These are phyloP conservation scores for Diaporthe batatas DNA, from an alignment of 2,329 filamentous ascomycete genomes.

Conservation along the genomic window DNA sequence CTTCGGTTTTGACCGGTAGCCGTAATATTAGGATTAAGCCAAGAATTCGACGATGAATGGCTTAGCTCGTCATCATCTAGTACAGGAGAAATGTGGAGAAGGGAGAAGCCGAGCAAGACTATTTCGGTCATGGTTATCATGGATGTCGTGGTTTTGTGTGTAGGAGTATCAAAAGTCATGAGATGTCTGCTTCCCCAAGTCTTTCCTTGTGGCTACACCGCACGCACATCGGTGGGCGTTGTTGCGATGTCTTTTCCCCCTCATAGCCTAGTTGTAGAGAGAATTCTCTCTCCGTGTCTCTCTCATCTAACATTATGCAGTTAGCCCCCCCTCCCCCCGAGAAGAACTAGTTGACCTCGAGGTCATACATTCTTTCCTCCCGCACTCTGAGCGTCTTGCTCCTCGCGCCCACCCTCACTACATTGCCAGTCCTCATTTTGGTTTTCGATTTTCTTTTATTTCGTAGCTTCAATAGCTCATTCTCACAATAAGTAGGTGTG, in stretches of 20 bases:
- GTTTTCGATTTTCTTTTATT: neutral
- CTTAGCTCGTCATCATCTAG: conserved; percentile 4
- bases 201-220: neutral
- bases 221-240: neutral
- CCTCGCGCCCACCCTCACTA: neutral
- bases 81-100: conserved; percentile 1
- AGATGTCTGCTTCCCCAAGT: neutral
- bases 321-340: neutral
- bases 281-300: neutral
- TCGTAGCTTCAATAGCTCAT: neutral
- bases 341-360: neutral
- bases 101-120: conserved; percentile 21
- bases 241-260: neutral
- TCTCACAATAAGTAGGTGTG: neutral
- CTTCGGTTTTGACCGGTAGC: conserved; percentile 36
- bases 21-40: conserved; percentile 40
- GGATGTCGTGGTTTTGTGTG: neutral
- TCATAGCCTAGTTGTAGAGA: no score
- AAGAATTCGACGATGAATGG: neutral
- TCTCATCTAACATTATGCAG: neutral
- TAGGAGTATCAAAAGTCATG: conserved; percentile 4
- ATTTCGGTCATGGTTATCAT: conserved; percentile 9
- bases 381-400: neutral
- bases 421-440: neutral
- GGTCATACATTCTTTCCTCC: neutral